Conservation (phyloP, 495 filamentous ascomycete genomes). For the Parmelia sp. region DNA sequence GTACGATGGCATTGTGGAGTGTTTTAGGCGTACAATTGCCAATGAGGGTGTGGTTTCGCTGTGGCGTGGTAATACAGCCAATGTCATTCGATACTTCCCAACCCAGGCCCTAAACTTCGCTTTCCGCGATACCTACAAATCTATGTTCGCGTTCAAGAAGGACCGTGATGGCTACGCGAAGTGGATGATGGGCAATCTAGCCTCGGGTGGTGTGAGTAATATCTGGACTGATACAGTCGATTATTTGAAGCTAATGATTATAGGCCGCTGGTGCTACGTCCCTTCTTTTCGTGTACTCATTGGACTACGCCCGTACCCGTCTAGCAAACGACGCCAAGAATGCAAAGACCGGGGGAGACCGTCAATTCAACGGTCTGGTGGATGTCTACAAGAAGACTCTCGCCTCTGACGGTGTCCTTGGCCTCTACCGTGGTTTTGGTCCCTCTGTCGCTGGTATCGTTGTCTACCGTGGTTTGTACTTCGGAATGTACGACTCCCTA, state of each 20-base stretch:
- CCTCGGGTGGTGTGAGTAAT: slow-evolving; percentile 93
- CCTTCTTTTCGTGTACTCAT: slow-evolving; percentile 99
- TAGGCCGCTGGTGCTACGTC: slow-evolving; percentile 99
- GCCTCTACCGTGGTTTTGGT: slow-evolving; percentile 99
- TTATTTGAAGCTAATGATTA: slow-evolving; percentile 29
- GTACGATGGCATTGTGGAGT: slow-evolving; percentile 90
- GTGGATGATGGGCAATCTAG: slow-evolving; percentile 99
- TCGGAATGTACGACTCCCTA: slow-evolving; percentile 99
- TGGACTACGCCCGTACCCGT: slow-evolving; percentile 99
- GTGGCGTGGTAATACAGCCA: slow-evolving; percentile 99
- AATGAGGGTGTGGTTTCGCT: slow-evolving; percentile 77
- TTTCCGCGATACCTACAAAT: slow-evolving; percentile 99
- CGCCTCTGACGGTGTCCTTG: slow-evolving; percentile 92
- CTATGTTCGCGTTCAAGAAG: slow-evolving; percentile 99
- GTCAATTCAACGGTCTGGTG: slow-evolving; percentile 98
- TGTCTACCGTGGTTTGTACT: slow-evolving; percentile 99
- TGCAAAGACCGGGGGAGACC: slow-evolving; percentile 92
- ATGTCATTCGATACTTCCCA: slow-evolving; percentile 99
- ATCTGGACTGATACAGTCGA: not conserved
- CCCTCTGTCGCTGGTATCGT: slow-evolving; percentile 97
- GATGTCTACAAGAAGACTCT: slow-evolving; percentile 99
- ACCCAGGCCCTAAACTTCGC: slow-evolving; percentile 99
- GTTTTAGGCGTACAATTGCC: slow-evolving; percentile 82
- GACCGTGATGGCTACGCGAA: slow-evolving; percentile 94
- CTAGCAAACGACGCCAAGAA: slow-evolving; percentile 99